Evolutionary conservation across 2,329 filamentous ascomycete genomes (phyloP), one percentile per base, ranked within the genome.

Genomic region (Arthrobotrys sphaeroides): DNA sequence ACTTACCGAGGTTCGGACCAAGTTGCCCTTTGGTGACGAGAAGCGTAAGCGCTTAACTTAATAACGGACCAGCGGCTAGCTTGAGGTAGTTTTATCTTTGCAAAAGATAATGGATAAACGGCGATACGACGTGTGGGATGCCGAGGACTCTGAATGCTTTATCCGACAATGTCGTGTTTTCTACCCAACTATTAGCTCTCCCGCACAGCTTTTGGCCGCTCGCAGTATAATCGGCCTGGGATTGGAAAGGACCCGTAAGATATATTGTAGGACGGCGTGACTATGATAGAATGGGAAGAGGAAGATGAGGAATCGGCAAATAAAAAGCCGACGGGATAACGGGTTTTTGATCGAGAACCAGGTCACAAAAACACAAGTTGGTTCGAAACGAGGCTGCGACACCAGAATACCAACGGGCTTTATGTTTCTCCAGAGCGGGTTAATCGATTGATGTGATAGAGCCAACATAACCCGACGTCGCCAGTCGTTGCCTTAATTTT

Each of bases 331-430:
- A 49, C 18, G 13, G 47, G 43, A 42, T 2, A 26, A 18, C 12
- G 16, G 18, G 28, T 55, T 55, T 38, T 38, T n/a, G n/a, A 9
- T 22, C 13, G 16, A 38, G 20, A 18, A 55, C 18, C 28, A 55
- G 36, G 69, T 55, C 33, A 73, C 69, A 43, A 18, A 61, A 55
- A 55, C 61, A 61, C 61, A 61, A 42, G 12, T 61, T 65, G 45
- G 55, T 38, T 62, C 70, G 70, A 68, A 64, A 64, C 70, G 70
- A 74, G 70, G 62, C 70, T 51, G 55, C 57, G 47, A 45, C 53
- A 57, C 38, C 24, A 40, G 33, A 73, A 57, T 55, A 51, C 62
- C 62, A 67, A 68, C 62, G 12, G 43, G 36, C 16, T 67, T 60
- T 61, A 42, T 59, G 22, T 43, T 45, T 43, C 47, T 13, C 18